Evolutionary conservation across 495 filamentous ascomycete genomes (phyloP).

Genomic region (Tuber microsphaerosporum): DNA sequence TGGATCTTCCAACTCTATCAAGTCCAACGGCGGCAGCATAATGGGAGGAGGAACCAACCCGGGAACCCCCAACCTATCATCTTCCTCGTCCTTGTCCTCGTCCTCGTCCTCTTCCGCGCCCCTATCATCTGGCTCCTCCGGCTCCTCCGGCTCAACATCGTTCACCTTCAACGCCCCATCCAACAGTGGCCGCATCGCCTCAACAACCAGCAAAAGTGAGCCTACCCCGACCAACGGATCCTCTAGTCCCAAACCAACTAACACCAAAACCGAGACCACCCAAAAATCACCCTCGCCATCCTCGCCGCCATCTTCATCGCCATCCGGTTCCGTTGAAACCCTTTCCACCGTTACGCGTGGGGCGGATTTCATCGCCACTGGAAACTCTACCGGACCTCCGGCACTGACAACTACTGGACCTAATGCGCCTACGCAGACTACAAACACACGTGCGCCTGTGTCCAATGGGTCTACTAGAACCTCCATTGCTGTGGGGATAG

Average conservation of each 20-base stretch:
- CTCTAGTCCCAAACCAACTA: conserved; percentile 37
- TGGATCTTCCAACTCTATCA: conserved; percentile 74
- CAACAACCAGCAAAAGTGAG: conserved; percentile 37
- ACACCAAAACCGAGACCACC: conserved; percentile 34
- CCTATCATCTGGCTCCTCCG: conserved; percentile 48
- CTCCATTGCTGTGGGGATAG: conserved; percentile 18
- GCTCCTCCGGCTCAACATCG: conserved; percentile 53
- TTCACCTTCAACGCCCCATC: conserved; percentile 48
- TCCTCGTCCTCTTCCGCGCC: conserved; percentile 31
- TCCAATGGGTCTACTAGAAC: neutral
- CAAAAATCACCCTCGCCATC: conserved; percentile 37
- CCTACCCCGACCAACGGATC: conserved; percentile 26
- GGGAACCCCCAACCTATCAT: conserved; percentile 43
- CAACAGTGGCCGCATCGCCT: conserved; percentile 29
- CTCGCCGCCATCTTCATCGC: conserved; percentile 25
- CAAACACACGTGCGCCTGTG: conserved; percentile 5
- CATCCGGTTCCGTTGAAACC: conserved; percentile 23
- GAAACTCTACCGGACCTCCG: conserved; percentile 14
- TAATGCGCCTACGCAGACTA: conserved; percentile 12
- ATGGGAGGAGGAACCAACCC: conserved; percentile 44
- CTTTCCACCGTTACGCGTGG: conserved; percentile 20
- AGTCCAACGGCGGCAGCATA: conserved; percentile 63
- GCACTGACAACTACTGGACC: neutral
- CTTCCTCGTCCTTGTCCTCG: conserved; percentile 26
- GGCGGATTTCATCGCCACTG: conserved; percentile 18